These are phyloP conservation scores for Populus deltoides DNA, from an alignment of 345 rosid species.

Conservation along the genomic window DNA sequence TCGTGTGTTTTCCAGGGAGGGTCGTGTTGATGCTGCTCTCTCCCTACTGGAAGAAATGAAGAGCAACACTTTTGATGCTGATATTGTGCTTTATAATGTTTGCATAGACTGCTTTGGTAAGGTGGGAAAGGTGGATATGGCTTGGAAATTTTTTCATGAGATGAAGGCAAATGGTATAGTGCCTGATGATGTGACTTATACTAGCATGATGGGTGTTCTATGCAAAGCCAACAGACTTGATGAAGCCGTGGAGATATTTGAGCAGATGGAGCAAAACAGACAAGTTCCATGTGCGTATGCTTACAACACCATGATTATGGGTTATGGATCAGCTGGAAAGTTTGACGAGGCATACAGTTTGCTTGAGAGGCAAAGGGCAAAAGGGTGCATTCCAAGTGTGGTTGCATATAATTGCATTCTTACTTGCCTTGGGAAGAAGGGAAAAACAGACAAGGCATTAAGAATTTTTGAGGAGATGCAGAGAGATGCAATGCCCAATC, in stretches of 20 bases:
- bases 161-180: constrained; percentile 59
- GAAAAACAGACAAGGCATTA: constrained; percentile 63
- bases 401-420: constrained; percentile 87
- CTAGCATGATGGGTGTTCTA: constrained; percentile 85
- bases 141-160: constrained; percentile 97
- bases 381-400: constrained; percentile 86
- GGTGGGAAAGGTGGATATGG: constrained; percentile 89
- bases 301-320: constrained; percentile 96
- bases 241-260: constrained; percentile 84
- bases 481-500: constrained; percentile 76
- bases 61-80: constrained; percentile 69
- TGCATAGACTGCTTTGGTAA: constrained; percentile 95
- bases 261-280: constrained; percentile 63
- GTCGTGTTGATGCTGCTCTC: constrained; percentile 78
- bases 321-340: constrained; percentile 81
- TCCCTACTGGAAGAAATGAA: constrained; percentile 89
- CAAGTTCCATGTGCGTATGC: constrained; percentile 86
- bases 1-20: constrained; percentile 75
- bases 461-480: constrained; percentile 78
- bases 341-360: constrained; percentile 75
- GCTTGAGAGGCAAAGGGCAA: constrained; percentile 77
- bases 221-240: constrained; percentile 75
- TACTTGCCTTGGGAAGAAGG: constrained; percentile 77
- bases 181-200: constrained; percentile 91
- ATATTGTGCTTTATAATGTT: constrained; percentile 86